These are phyloP conservation scores for Aquilaria yunnanensis DNA, from an alignment of 345 rosid genomes.

Conservation along the genomic window DNA sequence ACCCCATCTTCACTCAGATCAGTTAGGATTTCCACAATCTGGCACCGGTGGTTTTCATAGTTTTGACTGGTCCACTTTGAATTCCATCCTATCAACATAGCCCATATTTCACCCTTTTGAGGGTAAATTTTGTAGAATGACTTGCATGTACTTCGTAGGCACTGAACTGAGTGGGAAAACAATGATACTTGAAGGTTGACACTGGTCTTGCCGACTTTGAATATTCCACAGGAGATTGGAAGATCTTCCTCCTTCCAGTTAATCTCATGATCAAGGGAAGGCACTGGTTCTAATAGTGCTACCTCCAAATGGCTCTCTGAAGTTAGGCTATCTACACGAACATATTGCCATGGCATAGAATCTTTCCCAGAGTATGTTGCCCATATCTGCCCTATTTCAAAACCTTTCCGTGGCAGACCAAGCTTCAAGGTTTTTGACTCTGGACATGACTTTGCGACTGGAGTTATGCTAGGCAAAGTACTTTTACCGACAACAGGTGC, in stretches of 20 bases:
- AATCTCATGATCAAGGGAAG: conserved; percentile 11
- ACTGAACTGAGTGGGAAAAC: conserved; percentile 11
- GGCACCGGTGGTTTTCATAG: neutral
- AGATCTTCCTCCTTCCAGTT: conserved; percentile 6
- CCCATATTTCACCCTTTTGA: conserved; percentile 22
- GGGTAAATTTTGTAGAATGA: conserved; percentile 16
- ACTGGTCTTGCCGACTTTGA: conserved; percentile 6
- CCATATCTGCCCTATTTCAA: conserved; percentile 14
- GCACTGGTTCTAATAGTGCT: conserved; percentile 16
- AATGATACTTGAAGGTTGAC: conserved; percentile 4
- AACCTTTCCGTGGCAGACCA: conserved; percentile 1
- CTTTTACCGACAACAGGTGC: neutral
- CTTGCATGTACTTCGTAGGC: neutral
- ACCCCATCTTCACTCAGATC: conserved; percentile 9
- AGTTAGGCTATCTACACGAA: conserved; percentile 1
- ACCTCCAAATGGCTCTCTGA: conserved; percentile 7
- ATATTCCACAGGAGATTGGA: conserved; percentile 15
- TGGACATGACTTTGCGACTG: neutral
- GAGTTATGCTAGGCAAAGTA: neutral
- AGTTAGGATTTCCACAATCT: conserved; percentile 15
- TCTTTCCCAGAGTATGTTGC: conserved; percentile 13
- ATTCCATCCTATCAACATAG: conserved; percentile 14
- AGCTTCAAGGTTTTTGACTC: neutral
- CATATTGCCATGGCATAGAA: conserved; percentile 13
- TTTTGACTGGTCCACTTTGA: conserved; percentile 4